Conservation (phyloP, 345 rosid species). For the Salix dunnii region DNA sequence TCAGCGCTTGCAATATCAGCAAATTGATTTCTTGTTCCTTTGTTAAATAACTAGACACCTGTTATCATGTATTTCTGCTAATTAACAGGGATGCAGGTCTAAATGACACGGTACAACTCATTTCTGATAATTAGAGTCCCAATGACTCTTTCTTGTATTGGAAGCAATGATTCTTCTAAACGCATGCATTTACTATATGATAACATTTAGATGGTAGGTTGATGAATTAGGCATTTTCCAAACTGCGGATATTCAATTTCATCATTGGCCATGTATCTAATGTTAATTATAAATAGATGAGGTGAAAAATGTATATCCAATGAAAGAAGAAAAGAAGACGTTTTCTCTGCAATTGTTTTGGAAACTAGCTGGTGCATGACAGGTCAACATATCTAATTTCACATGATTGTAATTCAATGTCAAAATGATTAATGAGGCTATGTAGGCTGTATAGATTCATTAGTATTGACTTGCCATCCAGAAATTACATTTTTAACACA, state of each 20-base stretch:
- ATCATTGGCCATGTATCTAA: neutral
- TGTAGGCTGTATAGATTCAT: neutral
- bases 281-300: neutral
- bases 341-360: neutral
- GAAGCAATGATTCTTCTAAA: neutral
- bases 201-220: neutral
- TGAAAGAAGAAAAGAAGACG: neutral
- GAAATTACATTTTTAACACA: neutral
- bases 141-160: too few relatives aligned
- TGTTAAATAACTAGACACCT: neutral
- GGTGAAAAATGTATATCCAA: neutral
- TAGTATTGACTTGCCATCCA: neutral
- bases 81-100: neutral
- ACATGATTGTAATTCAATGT: neutral
- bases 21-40: neutral
- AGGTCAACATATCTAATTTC: neutral
- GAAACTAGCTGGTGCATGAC: neutral
- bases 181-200: neutral
- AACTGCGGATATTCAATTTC: neutral
- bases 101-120: neutral
- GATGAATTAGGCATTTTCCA: neutral
- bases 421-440: neutral
- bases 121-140: too few relatives aligned
- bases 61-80: neutral
- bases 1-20: neutral